Evolutionary conservation across 108 stramenopile species (phyloP).

Genomic region (Cylindrotheca closterium): DNA sequence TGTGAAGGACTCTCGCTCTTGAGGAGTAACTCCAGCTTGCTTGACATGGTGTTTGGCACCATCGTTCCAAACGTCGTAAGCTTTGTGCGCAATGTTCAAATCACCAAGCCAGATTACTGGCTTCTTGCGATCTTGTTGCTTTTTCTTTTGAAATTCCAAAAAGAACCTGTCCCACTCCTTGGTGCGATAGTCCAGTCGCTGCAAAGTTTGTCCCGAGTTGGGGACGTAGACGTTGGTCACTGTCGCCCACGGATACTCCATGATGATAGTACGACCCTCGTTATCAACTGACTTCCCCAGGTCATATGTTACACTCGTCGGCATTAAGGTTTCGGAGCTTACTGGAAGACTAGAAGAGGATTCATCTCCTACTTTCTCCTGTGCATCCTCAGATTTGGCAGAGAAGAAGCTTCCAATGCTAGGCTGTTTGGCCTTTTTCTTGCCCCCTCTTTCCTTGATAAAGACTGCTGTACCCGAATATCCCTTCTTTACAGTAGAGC

Average conservation of each 20-base stretch:
- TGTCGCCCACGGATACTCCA: constrained; percentile 88
- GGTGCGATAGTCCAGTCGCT: constrained; percentile 91
- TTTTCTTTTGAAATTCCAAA: constrained; percentile 58
- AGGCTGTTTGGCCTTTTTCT: constrained; percentile 62
- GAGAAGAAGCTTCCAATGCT: constrained; percentile 76
- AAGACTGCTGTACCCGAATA: constrained; percentile 97
- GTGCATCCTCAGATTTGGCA: neutral
- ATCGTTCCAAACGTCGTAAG: constrained; percentile 89
- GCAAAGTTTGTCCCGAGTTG: constrained; percentile 96
- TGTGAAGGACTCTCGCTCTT: constrained; percentile 85
- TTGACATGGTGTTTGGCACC: constrained; percentile 90
- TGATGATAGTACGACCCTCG: constrained; percentile 90
- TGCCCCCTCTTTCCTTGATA: constrained; percentile 43
- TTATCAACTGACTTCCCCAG: constrained; percentile 72
- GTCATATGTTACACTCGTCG: constrained; percentile 41
- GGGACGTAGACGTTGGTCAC: constrained; percentile 94
- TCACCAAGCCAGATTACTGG: constrained; percentile 92
- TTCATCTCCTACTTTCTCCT: neutral
- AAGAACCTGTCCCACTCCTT: constrained; percentile 92
- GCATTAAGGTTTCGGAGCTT: constrained; percentile 24
- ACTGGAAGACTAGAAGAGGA: constrained; percentile 24
- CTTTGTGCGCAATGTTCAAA: constrained; percentile 89
- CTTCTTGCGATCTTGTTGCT: constrained; percentile 56
- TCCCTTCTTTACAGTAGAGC: constrained; percentile 91
- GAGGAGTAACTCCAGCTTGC: constrained; percentile 84